These are phyloP conservation scores for Hypericum perforatum DNA, from an alignment of 345 rosid species.

Conservation along the genomic window DNA sequence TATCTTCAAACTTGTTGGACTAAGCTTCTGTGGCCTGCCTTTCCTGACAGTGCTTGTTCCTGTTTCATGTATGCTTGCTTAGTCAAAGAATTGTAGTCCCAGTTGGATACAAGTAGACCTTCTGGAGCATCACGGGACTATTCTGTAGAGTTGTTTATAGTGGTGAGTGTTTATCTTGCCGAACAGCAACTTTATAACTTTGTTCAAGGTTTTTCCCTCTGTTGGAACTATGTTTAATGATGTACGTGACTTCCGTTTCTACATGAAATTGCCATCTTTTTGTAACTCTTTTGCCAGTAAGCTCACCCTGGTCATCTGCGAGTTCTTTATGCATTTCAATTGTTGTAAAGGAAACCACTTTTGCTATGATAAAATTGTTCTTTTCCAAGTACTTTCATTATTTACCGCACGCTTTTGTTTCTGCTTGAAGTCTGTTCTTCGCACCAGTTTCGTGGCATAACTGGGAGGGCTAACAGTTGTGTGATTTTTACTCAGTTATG, in stretches of 20 bases:
- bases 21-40: too few relatives aligned
- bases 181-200: neutral
- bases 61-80: too few relatives aligned
- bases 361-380: too few relatives aligned
- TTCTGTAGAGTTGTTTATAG: conserved; percentile 22
- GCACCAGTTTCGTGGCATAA: conserved; percentile 1
- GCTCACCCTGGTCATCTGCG: too few relatives aligned
- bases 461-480: conserved; percentile 5
- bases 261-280: too few relatives aligned
- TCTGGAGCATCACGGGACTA: conserved; percentile 39
- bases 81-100: conserved; percentile 9
- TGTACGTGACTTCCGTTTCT: neutral
- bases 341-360: too few relatives aligned
- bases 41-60: too few relatives aligned
- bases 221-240: neutral
- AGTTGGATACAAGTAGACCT: conserved; percentile 34
- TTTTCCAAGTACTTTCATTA: too few relatives aligned
- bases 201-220: conserved; percentile 1
- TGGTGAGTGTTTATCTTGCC: conserved; percentile 39
- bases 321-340: too few relatives aligned
- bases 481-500: conserved; percentile 3
- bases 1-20: too few relatives aligned
- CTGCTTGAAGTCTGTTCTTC: neutral
- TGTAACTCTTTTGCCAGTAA: too few relatives aligned
- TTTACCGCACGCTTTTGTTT: too few relatives aligned